Conservation (phyloP, 1,139 yeast species). For the Nakaseomyces glabratus region DNA sequence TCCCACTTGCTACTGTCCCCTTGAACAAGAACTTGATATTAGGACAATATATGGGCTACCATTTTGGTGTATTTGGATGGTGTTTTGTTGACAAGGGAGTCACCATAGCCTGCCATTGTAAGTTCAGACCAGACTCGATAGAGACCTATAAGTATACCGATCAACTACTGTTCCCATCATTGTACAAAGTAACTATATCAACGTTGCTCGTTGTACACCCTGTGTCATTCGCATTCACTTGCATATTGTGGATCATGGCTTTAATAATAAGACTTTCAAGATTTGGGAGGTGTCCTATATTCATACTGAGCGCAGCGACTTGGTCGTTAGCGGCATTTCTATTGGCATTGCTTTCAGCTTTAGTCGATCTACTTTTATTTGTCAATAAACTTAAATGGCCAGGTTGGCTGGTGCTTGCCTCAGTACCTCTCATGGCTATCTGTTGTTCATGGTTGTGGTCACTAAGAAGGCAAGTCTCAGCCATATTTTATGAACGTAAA, state of each 20-base stretch:
- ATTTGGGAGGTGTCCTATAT: constrained; percentile 30
- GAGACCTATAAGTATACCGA: constrained; percentile 25
- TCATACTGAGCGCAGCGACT: constrained; percentile 29
- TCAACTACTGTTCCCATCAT: constrained; percentile 37
- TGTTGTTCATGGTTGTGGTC: constrained; percentile 22
- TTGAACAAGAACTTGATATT: constrained; percentile 41
- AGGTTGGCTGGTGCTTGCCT: constrained; percentile 58
- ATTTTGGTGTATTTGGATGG: constrained; percentile 81
- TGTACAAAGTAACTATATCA: constrained; percentile 59
- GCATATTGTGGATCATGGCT: constrained; percentile 36
- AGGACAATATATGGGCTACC: constrained; percentile 40
- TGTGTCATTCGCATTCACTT: constrained; percentile 60
- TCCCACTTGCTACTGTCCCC: constrained; percentile 41
- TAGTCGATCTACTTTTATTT: constrained; percentile 48
- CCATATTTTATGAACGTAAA: no score
- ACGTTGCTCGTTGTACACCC: constrained; percentile 73
- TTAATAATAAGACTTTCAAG: constrained; percentile 31
- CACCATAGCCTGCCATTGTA: constrained; percentile 25
- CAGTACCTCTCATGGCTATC: constrained; percentile 41
- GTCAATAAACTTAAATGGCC: constrained; percentile 56
- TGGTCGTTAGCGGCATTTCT: constrained; percentile 40
- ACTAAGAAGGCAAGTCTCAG: constrained; percentile 43
- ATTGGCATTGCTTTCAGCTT: constrained; percentile 42
- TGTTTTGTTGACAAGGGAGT: constrained; percentile 50
- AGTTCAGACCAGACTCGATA: constrained; percentile 19